A percentile compares a stretch with the other conserved stretches of the same genome.
These are phyloP conservation scores for Lepidopterella palustris DNA, from an alignment of 495 filamentous ascomycete genomes.

Conservation along the genomic window DNA sequence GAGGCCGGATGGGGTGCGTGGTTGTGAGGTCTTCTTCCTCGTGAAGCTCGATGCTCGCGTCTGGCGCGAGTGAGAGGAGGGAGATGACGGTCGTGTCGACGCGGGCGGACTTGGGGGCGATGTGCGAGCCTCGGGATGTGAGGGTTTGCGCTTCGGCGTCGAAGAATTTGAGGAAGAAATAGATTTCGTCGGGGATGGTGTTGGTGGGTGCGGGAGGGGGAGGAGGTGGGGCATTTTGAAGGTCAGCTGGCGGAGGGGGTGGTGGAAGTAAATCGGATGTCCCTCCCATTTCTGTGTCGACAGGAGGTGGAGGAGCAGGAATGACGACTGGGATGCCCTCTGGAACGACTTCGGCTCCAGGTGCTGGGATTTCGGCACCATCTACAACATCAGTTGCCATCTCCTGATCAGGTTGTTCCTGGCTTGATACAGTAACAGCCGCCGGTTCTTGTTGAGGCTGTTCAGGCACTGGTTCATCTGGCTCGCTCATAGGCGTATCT, in stretches of 20 bases:
- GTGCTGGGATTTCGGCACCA: neutral
- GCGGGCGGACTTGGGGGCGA: slow-evolving; percentile 16
- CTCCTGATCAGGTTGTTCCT: neutral
- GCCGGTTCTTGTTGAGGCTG: neutral
- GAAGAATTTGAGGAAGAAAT: slow-evolving; percentile 34
- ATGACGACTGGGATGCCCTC: slow-evolving; percentile 17
- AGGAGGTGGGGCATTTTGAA: slow-evolving; percentile 3
- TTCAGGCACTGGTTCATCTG: slow-evolving; percentile 13
- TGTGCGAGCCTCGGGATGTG: slow-evolving; percentile 21
- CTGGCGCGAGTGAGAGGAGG: slow-evolving; percentile 15
- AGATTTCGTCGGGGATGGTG: slow-evolving; percentile 24
- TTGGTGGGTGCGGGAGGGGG: slow-evolving; percentile 9
- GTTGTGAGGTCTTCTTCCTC: slow-evolving; percentile 28
- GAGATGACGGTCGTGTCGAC: slow-evolving; percentile 19
- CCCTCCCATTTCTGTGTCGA: slow-evolving; percentile 27
- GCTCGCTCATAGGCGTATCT: slow-evolving; percentile 31
- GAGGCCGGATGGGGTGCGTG: slow-evolving; percentile 12
- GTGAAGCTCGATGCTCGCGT: slow-evolving; percentile 22
- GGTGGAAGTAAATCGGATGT: slow-evolving; percentile 13
- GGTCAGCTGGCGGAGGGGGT: slow-evolving; percentile 11
- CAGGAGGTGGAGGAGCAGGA: neutral
- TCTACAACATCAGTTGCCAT: neutral
- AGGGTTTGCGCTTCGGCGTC: slow-evolving; percentile 26
- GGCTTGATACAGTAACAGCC: neutral
- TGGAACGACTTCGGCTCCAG: neutral